Evolutionary conservation across 2,329 filamentous ascomycete species (phyloP), one percentile per base, ranked within the genome.

Genomic region (Neonectria hederae): DNA sequence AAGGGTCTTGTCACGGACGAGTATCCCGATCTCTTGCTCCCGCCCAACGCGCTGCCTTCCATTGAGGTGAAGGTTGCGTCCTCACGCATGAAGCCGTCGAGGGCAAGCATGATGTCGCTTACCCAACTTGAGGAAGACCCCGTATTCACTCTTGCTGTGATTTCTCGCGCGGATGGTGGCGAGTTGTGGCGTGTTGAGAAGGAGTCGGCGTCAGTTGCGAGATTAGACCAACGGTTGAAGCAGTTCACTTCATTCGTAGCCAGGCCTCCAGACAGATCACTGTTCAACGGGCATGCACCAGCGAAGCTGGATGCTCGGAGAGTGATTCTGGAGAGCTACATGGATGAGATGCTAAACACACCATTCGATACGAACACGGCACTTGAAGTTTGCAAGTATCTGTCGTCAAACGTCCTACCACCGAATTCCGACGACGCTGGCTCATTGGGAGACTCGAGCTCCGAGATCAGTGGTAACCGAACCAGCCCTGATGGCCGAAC

Each of bases 161-260:
- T 93, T 72, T 92, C 92, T 10, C 89, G 94, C 59, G 90, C 89
- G 0, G 89, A 93, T 66, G 83, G 87, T 3, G 87, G 86, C 59
- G 95, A 98, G 76, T 83, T 99, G 11, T 98, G 96, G 95, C 89
- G 95, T 30, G 89, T 97, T 7, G 96, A 99, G 79, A 99, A 99
- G 79, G 93, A 97, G 65, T 92, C 92, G 4, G 82, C 87, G 14
- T 93, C 95, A 28, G 83, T 99, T 28, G 86, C 89, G n/a, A 89
- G 90, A 68, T 84, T 99, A 38, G 95, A 98, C 76, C 87, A 92
- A 60, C 89, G 92, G 62, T 80, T 99, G 66, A 94, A 92, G 77
- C 88, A 92, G 59, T 87, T 90, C 49, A 81, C 87, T n/a, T 81
- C 85, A 6, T 94, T 97, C 73, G 87, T 87, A 11, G 91, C 90